These are phyloP conservation scores for Pichia sp. DNA, from an alignment of 1,139 yeast genomes.

Conservation along the genomic window DNA sequence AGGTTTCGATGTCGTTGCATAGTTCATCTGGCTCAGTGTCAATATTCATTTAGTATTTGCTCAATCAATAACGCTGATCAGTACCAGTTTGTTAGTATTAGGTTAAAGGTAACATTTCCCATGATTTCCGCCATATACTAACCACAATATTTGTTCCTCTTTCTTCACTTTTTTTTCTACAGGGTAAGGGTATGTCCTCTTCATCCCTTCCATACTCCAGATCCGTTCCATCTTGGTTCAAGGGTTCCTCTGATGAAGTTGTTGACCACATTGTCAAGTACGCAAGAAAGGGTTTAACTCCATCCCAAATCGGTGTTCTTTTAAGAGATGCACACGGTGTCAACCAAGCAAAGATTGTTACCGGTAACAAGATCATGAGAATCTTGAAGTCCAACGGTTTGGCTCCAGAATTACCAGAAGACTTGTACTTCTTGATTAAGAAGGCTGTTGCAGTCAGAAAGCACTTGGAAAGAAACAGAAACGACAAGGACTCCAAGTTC, in stretches of 20 bases:
- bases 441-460: slow-evolving; percentile 99
- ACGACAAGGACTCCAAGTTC: slow-evolving; percentile 99
- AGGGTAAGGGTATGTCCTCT: slow-evolving; percentile 99
- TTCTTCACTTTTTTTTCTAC: slow-evolving; percentile 12
- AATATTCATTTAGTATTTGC: background rate
- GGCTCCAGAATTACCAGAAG: slow-evolving; percentile 99
- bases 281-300: slow-evolving; percentile 99
- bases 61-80: slow-evolving; percentile 23
- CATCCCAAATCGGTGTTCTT: slow-evolving; percentile 98
- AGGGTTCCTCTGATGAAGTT: slow-evolving; percentile 90
- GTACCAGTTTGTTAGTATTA: slow-evolving; percentile 29
- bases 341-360: slow-evolving; percentile 93
- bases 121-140: slow-evolving; percentile 26
- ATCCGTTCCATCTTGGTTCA: slow-evolving; percentile 99
- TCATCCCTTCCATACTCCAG: slow-evolving; percentile 99
- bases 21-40: background rate
- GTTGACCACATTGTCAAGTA: slow-evolving; percentile 98
- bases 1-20: background rate
- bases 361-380: slow-evolving; percentile 99
- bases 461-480: slow-evolving; percentile 99
- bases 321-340: slow-evolving; percentile 99
- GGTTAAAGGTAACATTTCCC: slow-evolving; percentile 22
- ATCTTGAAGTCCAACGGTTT: slow-evolving; percentile 99
- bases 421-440: slow-evolving; percentile 97
- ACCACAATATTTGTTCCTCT: slow-evolving; percentile 21